phyloP scores from a whole-genome alignment of 768 basidiomycete genomes.

The Lentinula aciculospora region DNA sequence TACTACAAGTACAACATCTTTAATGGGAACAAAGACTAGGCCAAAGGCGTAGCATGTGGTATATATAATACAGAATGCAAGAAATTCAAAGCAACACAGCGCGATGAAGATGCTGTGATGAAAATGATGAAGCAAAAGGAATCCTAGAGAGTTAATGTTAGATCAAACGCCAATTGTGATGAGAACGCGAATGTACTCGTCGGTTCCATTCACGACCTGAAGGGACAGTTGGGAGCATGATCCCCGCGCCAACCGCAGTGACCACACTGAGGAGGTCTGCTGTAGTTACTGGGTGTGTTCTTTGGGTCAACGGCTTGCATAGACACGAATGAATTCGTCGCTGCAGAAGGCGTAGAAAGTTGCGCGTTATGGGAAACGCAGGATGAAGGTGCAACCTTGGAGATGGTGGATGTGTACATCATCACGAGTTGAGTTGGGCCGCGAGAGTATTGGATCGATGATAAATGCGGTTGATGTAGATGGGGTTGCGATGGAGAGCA shows the following conservation, averaged over 20 bases:
- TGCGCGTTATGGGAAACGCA: neutral
- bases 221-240: conserved; percentile 58
- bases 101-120: neutral
- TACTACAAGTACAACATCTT: neutral
- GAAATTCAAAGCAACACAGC: neutral
- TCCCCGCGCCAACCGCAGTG: conserved; percentile 69
- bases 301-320: neutral
- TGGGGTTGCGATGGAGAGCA: neutral
- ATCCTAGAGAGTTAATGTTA: neutral
- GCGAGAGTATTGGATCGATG: neutral
- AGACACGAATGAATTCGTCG: neutral
- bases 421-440: neutral
- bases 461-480: neutral
- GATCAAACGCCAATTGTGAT: neutral
- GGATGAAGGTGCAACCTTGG: neutral
- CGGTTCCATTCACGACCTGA: conserved; percentile 38
- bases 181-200: neutral
- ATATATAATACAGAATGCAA: neutral
- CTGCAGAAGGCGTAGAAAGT: neutral
- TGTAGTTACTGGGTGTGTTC: conserved; percentile 19
- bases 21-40: neutral
- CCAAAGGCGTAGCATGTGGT: no score
- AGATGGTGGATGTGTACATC: neutral
- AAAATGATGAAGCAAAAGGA: neutral
- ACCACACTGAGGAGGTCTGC: conserved; percentile 66